These are phyloP conservation scores for Irpex sp. DNA, from an alignment of 1,284 basidiomycete species.

Conservation along the genomic window DNA sequence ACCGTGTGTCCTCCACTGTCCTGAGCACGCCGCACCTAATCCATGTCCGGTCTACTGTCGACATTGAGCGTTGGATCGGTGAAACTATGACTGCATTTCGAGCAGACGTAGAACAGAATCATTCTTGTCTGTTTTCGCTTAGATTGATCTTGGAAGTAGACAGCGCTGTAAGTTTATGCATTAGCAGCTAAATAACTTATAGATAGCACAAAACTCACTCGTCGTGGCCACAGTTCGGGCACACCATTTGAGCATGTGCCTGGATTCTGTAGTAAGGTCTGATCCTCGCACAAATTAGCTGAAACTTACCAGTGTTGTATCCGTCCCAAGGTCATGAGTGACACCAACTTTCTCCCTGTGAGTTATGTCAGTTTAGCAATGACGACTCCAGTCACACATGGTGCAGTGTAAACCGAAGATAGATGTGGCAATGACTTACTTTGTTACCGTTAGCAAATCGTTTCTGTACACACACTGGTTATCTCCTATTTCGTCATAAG, in stretches of 20 bases:
- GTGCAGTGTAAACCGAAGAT: neutral
- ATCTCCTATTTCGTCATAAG: conserved; percentile 82
- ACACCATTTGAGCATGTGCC: conserved; percentile 72
- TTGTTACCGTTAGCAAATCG: conserved; percentile 90
- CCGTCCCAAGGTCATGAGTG: conserved; percentile 84
- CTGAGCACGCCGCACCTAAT: neutral
- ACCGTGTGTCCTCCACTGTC: no score
- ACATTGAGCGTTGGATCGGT: conserved; percentile 57
- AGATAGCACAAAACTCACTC: conserved; percentile 48
- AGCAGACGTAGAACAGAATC: conserved; percentile 92
- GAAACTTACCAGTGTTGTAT: conserved; percentile 81
- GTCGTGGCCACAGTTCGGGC: conserved; percentile 67
- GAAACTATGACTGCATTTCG: conserved; percentile 79
- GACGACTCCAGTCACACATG: neutral
- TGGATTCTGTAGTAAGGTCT: conserved; percentile 22
- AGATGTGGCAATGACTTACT: conserved; percentile 50
- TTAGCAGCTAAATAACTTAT: conserved; percentile 6
- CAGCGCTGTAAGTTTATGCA: conserved; percentile 53
- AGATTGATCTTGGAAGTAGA: conserved; percentile 93
- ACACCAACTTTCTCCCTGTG: conserved; percentile 89
- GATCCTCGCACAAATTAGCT: neutral
- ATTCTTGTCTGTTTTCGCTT: conserved; percentile 89
- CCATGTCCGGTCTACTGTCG: conserved; percentile 13
- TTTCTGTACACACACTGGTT: conserved; percentile 93
- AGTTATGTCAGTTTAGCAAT: neutral